Conservation (phyloP, 208 protist genomes). For the Vickermania ingenoplastis region DNA sequence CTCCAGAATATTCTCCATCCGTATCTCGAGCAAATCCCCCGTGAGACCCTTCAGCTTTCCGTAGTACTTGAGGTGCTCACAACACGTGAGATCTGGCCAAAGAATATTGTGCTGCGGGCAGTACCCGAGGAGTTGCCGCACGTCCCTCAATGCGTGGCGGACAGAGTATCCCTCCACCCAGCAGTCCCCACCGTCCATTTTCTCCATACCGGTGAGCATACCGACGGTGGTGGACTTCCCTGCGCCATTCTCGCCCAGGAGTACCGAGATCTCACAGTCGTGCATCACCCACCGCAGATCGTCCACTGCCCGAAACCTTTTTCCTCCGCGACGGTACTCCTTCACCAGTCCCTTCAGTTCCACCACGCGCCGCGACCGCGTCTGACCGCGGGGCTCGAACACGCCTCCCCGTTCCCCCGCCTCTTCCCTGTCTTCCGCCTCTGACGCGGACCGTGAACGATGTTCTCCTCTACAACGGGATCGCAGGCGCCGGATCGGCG, state of each 20-base stretch:
- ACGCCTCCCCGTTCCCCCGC: no score
- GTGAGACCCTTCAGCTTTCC: conserved; percentile 8
- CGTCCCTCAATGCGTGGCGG: conserved; percentile 22
- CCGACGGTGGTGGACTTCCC: no score
- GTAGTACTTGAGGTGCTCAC: conserved; percentile 74
- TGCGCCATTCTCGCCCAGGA: conserved; percentile 77
- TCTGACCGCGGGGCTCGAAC: no score
- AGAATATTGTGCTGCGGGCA: conserved; percentile 93
- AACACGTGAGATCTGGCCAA: conserved; percentile 79
- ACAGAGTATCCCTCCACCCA: conserved; percentile 59
- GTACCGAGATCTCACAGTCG: conserved; percentile 52
- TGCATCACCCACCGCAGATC: conserved; percentile 49
- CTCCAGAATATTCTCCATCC: conserved; percentile 30
- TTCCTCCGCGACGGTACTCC: conserved; percentile 13
- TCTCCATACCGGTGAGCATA: conserved; percentile 79
- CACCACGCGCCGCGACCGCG: no score
- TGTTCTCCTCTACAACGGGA: no score
- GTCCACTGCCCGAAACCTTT: conserved; percentile 55
- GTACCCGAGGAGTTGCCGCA: conserved; percentile 78
- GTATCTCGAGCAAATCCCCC: conserved; percentile 13
- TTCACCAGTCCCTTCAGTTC: conserved; percentile 16
- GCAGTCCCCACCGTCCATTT: conserved; percentile 58
- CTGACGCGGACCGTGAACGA: no score
- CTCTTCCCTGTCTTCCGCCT: no score
- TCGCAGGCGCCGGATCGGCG: conserved; percentile 15